Conservation (phyloP, 2,329 filamentous ascomycete species). For the Fusarium sp. region DNA sequence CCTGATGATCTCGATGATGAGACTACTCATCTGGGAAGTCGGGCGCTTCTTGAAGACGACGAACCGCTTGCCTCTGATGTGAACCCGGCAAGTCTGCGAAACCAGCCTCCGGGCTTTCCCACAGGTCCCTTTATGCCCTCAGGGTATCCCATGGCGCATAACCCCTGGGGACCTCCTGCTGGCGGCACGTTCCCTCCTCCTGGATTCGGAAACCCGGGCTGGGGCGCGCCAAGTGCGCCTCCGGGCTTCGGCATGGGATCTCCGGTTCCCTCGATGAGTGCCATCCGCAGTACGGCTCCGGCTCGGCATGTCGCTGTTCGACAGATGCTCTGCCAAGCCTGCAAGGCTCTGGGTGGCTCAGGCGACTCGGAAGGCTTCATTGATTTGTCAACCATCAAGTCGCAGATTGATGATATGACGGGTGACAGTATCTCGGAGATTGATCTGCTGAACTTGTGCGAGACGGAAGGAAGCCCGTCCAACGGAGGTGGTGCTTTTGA, state of each 20-base stretch:
- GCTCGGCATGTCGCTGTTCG: slow-evolving; percentile 77
- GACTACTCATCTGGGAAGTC: slow-evolving; percentile 87
- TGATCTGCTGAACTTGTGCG: slow-evolving; percentile 86
- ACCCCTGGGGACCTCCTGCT: slow-evolving; percentile 56
- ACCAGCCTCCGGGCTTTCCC: slow-evolving; percentile 65
- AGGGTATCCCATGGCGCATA: slow-evolving; percentile 53
- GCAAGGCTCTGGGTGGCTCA: slow-evolving; percentile 68
- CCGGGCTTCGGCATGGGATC: slow-evolving; percentile 51
- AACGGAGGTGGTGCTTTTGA: slow-evolving; percentile 95
- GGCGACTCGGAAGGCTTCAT: slow-evolving; percentile 73
- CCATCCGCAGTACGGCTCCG: slow-evolving; percentile 38
- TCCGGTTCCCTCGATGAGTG: slow-evolving; percentile 44
- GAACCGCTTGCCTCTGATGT: slow-evolving; percentile 59
- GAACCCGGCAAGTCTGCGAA: slow-evolving; percentile 53
- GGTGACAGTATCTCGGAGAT: slow-evolving; percentile 58
- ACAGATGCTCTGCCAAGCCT: slow-evolving; percentile 81
- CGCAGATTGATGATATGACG: slow-evolving; percentile 70
- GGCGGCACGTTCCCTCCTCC: slow-evolving; percentile 56
- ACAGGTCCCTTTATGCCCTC: slow-evolving; percentile 57
- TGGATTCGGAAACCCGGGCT: slow-evolving; percentile 57
- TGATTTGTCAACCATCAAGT: slow-evolving; percentile 74
- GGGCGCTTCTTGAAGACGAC: slow-evolving; percentile 85
- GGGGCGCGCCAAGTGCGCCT: slow-evolving; percentile 50
- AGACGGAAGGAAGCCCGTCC: slow-evolving; percentile 86
- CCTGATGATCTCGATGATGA: slow-evolving; percentile 73